These are phyloP conservation scores for Periconia sp. DNA, from an alignment of 2,329 filamentous ascomycete genomes.

Conservation along the genomic window DNA sequence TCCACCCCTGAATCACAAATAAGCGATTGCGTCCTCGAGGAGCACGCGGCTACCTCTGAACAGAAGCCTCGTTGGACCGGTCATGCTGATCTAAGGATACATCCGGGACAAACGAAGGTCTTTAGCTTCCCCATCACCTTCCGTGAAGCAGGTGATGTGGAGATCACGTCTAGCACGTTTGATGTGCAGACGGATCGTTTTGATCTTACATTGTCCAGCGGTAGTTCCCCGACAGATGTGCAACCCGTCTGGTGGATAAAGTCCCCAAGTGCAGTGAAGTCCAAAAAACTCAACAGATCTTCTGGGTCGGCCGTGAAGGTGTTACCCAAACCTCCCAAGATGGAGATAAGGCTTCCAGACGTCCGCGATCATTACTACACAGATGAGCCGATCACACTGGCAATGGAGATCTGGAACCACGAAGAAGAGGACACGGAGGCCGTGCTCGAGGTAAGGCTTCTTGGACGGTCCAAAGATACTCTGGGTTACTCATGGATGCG, in stretches of 20 bases:
- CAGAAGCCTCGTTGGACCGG: constrained; percentile 58
- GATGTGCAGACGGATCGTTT: constrained; percentile 70
- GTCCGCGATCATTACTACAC: constrained; percentile 79
- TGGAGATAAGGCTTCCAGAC: constrained; percentile 73
- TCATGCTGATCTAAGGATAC: constrained; percentile 67
- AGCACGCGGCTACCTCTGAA: constrained; percentile 21
- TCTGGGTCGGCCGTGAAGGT: constrained; percentile 68
- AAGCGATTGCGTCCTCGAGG: constrained; percentile 31
- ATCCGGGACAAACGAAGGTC: constrained; percentile 70
- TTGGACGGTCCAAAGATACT: constrained; percentile 61
- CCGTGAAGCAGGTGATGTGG: constrained; percentile 80
- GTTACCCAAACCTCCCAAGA: constrained; percentile 87
- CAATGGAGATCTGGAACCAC: constrained; percentile 76
- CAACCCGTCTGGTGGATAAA: constrained; percentile 43
- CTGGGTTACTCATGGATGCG: constrained; percentile 56
- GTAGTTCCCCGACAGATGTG: constrained; percentile 49
- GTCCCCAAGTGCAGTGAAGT: constrained; percentile 27
- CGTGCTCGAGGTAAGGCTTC: constrained; percentile 71
- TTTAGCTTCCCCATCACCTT: constrained; percentile 76
- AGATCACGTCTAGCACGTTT: constrained; percentile 68
- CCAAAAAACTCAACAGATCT: constrained; percentile 35
- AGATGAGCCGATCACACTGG: constrained; percentile 74
- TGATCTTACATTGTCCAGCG: constrained; percentile 69
- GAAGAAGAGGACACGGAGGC: constrained; percentile 81
- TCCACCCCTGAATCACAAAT: constrained; percentile 21